Percentiles rank a stretch among this genome's conserved stretches.
Conservation (phyloP, 352 stramenopile genomes). For the Globisporangium abappressorium region DNA sequence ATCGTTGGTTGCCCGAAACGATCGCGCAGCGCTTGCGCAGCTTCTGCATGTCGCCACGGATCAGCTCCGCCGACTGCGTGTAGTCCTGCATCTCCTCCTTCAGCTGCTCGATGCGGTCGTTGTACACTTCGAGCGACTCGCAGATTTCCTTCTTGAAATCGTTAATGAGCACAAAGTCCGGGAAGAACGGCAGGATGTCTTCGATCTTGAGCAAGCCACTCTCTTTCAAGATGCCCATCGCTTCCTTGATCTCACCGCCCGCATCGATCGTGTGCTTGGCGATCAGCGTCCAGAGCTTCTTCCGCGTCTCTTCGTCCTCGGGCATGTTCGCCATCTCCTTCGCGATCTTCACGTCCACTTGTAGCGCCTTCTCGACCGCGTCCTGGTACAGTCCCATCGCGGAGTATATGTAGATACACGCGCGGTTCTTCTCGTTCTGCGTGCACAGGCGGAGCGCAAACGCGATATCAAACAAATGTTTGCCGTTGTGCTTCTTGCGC, state of each 20-base stretch:
- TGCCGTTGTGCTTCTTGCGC: constrained; percentile 83
- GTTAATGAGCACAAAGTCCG: constrained; percentile 95
- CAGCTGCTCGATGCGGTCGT: constrained; percentile 89
- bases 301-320: constrained; percentile 84
- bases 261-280: constrained; percentile 91
- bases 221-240: constrained; percentile 85
- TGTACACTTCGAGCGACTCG: constrained; percentile 89
- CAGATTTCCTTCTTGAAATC: constrained; percentile 96
- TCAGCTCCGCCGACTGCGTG: constrained; percentile 87
- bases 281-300: constrained; percentile 94
- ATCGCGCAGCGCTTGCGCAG: constrained; percentile 84
- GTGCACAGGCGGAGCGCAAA: constrained; percentile 92
- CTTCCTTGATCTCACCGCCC: constrained; percentile 79
- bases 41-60: constrained; percentile 88
- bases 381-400: constrained; percentile 92
- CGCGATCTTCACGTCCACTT: constrained; percentile 91
- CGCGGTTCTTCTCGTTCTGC: constrained; percentile 90
- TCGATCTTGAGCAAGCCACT: constrained; percentile 91
- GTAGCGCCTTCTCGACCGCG: constrained; percentile 88
- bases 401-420: constrained; percentile 94
- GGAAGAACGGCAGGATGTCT: constrained; percentile 94
- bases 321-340: constrained; percentile 92
- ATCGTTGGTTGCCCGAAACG: constrained; percentile 86
- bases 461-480: constrained; percentile 89
- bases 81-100: constrained; percentile 94